phyloP scores from a whole-genome alignment of 2,329 filamentous ascomycete species.

The Waltergamsia citrina region DNA sequence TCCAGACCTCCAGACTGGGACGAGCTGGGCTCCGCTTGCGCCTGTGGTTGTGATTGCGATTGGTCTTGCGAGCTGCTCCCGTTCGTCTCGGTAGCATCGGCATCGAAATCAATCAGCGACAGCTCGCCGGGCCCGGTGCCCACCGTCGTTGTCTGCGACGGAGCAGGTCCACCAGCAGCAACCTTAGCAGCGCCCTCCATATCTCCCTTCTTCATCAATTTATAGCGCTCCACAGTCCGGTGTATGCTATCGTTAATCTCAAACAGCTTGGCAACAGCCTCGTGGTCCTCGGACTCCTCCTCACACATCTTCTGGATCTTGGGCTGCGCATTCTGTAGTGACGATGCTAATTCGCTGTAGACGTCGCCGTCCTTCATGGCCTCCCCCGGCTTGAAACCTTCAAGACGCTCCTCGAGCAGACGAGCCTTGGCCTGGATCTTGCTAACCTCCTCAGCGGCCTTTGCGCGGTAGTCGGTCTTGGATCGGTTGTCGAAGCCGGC shows the following conservation, averaged over 20 bases:
- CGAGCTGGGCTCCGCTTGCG: slow-evolving; percentile 17
- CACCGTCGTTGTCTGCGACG: slow-evolving; percentile 48
- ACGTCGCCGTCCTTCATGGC: slow-evolving; percentile 60
- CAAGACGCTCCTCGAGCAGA: slow-evolving; percentile 84
- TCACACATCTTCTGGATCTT: slow-evolving; percentile 99
- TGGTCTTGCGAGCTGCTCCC: slow-evolving; percentile 25
- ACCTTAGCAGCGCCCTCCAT: slow-evolving; percentile 75
- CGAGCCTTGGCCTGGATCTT: slow-evolving; percentile 95
- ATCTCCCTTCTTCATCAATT: slow-evolving; percentile 92
- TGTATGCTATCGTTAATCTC: slow-evolving; percentile 99
- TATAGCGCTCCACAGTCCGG: slow-evolving; percentile 89
- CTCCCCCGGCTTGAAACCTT: slow-evolving; percentile 74
- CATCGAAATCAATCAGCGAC: slow-evolving; percentile 88
- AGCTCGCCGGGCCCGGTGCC: slow-evolving; percentile 53
- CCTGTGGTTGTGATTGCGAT: slow-evolving; percentile 21
- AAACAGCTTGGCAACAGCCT: slow-evolving; percentile 88
- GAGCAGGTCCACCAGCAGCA: slow-evolving; percentile 60
- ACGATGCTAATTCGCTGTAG: slow-evolving; percentile 76
- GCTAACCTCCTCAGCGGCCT: slow-evolving; percentile 88
- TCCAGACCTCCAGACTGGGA: slow-evolving; percentile 61
- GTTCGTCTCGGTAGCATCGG: slow-evolving; percentile 45
- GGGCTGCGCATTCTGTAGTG: slow-evolving; percentile 86
- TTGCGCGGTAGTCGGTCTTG: slow-evolving; percentile 96
- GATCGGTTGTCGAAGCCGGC: slow-evolving; percentile 90
- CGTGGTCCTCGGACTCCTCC: slow-evolving; percentile 93